Percentiles rank a stretch among this genome's conserved stretches.
Conservation (phyloP, 192 early-diverging fungal species). For the Backusella liffmaniae region DNA sequence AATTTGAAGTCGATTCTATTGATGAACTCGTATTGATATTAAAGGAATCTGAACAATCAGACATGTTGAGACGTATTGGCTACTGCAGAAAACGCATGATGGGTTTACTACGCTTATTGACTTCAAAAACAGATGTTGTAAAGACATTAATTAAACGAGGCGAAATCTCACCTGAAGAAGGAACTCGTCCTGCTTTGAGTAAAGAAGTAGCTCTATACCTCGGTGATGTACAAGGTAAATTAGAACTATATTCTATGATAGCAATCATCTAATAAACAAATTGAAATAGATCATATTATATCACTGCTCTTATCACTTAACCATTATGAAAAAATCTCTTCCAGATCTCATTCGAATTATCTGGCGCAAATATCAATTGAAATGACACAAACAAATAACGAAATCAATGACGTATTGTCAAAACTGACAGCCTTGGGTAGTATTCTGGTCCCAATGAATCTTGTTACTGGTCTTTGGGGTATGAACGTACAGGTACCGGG, state of each 20-base stretch:
- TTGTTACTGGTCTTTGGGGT: slow-evolving; percentile 63
- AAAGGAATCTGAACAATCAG: slow-evolving; percentile 83
- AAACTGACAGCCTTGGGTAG: slow-evolving; percentile 52
- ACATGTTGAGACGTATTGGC: slow-evolving; percentile 79
- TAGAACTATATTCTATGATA: neutral
- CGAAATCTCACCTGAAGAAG: slow-evolving; percentile 24
- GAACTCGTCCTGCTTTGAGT: slow-evolving; percentile 26
- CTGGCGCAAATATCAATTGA: slow-evolving; percentile 76
- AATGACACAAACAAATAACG: slow-evolving; percentile 61
- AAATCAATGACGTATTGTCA: slow-evolving; percentile 55
- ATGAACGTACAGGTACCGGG: slow-evolving; percentile 68
- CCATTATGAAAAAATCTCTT: slow-evolving; percentile 75
- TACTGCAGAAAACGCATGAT: slow-evolving; percentile 72
- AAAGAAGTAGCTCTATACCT: slow-evolving; percentile 73
- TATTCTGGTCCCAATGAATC: slow-evolving; percentile 63
- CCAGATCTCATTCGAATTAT: slow-evolving; percentile 74
- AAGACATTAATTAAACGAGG: slow-evolving; percentile 73
- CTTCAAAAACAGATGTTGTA: slow-evolving; percentile 76
- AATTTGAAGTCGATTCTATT: slow-evolving; percentile 94
- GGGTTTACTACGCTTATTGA: slow-evolving; percentile 65
- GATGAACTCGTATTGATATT: slow-evolving; percentile 94
- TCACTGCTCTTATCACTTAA: slow-evolving; percentile 77
- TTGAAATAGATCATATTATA: slow-evolving; percentile 62
- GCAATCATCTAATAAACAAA: neutral
- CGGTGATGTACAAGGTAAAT: slow-evolving; percentile 67